Percentiles rank a stretch among this genome's conserved stretches.
Evolutionary conservation across 345 rosid species (phyloP).

Genomic region (Excoecaria agallocha): DNA sequence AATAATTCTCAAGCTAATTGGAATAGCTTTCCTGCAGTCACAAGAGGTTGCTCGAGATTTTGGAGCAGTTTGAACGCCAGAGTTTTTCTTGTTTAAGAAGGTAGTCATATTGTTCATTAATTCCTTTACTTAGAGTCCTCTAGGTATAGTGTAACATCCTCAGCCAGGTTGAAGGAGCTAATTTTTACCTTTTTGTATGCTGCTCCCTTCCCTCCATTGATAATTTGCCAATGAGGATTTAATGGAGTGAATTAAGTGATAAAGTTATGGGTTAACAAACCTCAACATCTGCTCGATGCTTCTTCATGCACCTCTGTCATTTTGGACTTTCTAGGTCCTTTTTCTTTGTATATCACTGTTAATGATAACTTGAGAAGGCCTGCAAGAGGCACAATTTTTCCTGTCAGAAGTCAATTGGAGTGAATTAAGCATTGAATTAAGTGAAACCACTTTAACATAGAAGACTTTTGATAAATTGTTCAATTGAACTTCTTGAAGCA

Average conservation of each 20-base stretch:
- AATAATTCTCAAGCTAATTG: neutral
- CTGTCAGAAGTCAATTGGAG: neutral
- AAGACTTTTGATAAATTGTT: neutral
- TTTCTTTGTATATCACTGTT: neutral
- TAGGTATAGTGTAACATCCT: neutral
- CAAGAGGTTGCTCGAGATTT: constrained; percentile 77
- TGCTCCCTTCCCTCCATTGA: neutral
- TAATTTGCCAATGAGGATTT: neutral
- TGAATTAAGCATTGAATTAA: neutral
- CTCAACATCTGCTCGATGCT: neutral
- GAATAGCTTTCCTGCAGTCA: constrained; percentile 42
- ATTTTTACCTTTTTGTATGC: neutral
- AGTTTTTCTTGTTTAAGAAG: constrained; percentile 82
- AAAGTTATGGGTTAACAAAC: neutral
- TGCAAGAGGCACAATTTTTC: neutral
- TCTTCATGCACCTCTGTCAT: neutral
- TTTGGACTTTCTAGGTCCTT: neutral
- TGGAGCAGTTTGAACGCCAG: constrained; percentile 88
- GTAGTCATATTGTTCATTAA: constrained; percentile 27
- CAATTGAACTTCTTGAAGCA: neutral
- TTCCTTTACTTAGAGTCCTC: constrained; percentile 3
- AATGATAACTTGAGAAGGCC: neutral
- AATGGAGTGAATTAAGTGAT: neutral
- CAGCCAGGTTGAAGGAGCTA: constrained; percentile 1
- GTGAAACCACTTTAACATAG: neutral